Base-by-base conservation (phyloP, 768 basidiomycete genomes). In the Lentinula boryana region DNA sequence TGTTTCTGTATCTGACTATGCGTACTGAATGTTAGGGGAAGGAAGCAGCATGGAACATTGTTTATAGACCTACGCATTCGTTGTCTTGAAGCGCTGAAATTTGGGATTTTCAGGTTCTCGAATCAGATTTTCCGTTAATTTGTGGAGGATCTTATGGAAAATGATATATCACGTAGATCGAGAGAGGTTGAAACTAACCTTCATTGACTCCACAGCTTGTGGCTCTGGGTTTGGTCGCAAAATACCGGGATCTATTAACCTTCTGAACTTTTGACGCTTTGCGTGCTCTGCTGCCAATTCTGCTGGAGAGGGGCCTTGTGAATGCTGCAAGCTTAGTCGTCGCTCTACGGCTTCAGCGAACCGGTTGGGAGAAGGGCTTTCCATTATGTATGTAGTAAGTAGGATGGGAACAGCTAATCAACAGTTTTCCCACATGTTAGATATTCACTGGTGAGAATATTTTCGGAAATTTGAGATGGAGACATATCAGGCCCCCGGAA, bases 171-270 rank as follows among this genome's bases (percentile, higher is more conserved):
- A 15, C 8, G 43, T 33, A 21, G 9, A 48, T 18, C 13, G 27
- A 49, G 13, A 15, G 36, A 58, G 21, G 46, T 9, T 18, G 8
- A 9, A 27, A 32, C 38, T 65, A 79, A 86, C 91, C 79, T 84
- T 84, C 64, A 93, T 74, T 59, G 89, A 80, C 60, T 80, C 78
- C 63, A 82, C 69, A 1, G 87, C 85, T 57, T 82, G 76, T 54
- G 80, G 81, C 63, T 80, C 81, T 12, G 86, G 70, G 69, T 92
- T 92, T 5, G 84, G 87, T 2, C 91, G 81, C 55, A 82, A 67
- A 65, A 93, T 92, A 13, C 89, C 90, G 49, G 89, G 89, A 66
- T 93, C 88, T 62, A 93, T 80, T 62, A 93, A 75, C 41, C 91
- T 78, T 48, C 91, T 81, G 70, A 93, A 92, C 60, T 76, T 76